phyloP scores from a whole-genome alignment of 805 yeast species.

The Suhomyces sp. region DNA sequence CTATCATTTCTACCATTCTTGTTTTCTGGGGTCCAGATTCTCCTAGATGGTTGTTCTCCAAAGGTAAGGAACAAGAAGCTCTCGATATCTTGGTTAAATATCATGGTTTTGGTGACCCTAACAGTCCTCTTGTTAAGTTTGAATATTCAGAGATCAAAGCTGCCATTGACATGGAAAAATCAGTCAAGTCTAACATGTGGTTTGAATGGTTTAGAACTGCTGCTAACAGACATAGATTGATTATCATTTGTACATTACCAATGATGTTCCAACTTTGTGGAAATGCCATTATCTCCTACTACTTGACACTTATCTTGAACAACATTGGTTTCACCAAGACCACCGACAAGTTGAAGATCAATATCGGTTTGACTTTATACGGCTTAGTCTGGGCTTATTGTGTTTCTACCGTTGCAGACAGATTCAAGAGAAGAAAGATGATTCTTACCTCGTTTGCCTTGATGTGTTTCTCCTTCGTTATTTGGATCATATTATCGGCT shows the following conservation, averaged over 20 bases:
- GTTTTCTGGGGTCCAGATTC: constrained; percentile 24
- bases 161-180: constrained; percentile 5
- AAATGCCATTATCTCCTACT: constrained; percentile 8
- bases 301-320: constrained; percentile 5
- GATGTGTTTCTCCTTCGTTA: constrained; percentile 26
- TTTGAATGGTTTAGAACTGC: constrained; percentile 3
- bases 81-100: constrained; percentile 8
- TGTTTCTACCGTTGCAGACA: background rate
- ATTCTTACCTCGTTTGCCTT: background rate
- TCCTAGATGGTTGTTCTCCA: constrained; percentile 23
- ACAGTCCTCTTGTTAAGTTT: constrained; percentile 1
- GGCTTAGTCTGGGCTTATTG: background rate
- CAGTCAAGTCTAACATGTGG: background rate
- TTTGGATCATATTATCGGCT: constrained; percentile 28
- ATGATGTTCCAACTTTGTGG: constrained; percentile 7
- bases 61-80: constrained; percentile 17
- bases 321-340: constrained; percentile 2
- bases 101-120: constrained; percentile 7
- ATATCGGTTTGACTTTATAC: constrained; percentile 2
- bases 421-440: constrained; percentile 4
- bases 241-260: constrained; percentile 2
- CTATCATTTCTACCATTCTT: constrained; percentile 12
- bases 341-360: constrained; percentile 7
- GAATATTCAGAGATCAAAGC: constrained; percentile 7
- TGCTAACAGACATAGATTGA: constrained; percentile 2